These are phyloP conservation scores for Clavispora vitiphila DNA, from an alignment of 805 yeast species.

Conservation along the genomic window DNA sequence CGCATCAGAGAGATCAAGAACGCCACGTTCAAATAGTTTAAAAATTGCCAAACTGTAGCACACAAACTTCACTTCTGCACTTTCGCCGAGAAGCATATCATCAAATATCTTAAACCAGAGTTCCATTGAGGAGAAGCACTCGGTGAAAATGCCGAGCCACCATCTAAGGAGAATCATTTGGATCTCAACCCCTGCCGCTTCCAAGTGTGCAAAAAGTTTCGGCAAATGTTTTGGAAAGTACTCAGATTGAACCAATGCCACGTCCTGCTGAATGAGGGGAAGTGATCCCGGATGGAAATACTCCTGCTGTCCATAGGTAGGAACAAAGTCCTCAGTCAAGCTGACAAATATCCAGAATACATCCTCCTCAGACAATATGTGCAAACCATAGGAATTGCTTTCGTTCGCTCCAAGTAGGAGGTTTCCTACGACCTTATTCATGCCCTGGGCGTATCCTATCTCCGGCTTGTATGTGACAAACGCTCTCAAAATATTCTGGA, in stretches of 20 bases:
- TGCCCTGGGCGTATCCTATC: constrained; percentile 56
- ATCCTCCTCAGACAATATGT: constrained; percentile 35
- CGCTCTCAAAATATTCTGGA: constrained; percentile 45
- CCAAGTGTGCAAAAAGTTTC: constrained; percentile 31
- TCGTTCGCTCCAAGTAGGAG: constrained; percentile 34
- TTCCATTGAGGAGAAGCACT: constrained; percentile 43
- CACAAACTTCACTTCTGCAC: constrained; percentile 33
- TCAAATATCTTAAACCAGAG: constrained; percentile 51
- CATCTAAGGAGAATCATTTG: constrained; percentile 51
- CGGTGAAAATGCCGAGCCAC: constrained; percentile 54
- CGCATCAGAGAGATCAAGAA: constrained; percentile 20
- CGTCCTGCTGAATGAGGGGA: constrained; percentile 33
- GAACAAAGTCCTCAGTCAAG: constrained; percentile 45
- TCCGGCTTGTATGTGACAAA: constrained; percentile 43
- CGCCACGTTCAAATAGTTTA: constrained; percentile 28
- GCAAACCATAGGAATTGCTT: constrained; percentile 8
- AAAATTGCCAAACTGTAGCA: constrained; percentile 32
- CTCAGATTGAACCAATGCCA: constrained; percentile 25
- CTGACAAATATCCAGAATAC: constrained; percentile 51
- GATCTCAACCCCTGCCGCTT: constrained; percentile 33
- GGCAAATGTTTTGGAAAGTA: constrained; percentile 38
- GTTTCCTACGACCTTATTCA: constrained; percentile 56
- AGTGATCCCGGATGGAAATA: constrained; percentile 14
- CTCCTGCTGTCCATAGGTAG: constrained; percentile 30
- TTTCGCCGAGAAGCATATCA: constrained; percentile 27